phyloP scores from a whole-genome alignment of 352 stramenopile genomes.

The Phytopythium montanum region DNA sequence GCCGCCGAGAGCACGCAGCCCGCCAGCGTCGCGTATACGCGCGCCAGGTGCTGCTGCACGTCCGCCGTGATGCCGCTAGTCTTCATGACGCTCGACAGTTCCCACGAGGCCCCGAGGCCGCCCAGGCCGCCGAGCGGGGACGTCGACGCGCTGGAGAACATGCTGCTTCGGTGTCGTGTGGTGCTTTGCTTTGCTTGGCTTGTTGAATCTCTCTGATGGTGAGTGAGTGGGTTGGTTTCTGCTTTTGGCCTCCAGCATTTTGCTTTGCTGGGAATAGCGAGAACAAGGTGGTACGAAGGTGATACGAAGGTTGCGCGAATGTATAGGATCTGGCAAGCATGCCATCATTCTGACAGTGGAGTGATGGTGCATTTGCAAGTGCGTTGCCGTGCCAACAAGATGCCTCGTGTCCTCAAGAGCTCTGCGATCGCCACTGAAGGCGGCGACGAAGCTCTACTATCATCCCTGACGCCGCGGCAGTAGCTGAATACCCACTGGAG shows the following conservation, averaged over 20 bases:
- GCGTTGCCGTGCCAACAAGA: neutral
- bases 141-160: conserved; percentile 24
- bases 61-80: conserved; percentile 61
- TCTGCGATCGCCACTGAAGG: neutral
- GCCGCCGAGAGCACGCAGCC: conserved; percentile 54
- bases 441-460: neutral
- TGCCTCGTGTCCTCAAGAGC: neutral
- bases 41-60: conserved; percentile 63
- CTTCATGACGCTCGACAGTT: conserved; percentile 63
- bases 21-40: conserved; percentile 68
- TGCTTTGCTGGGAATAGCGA: neutral
- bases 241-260: conserved; percentile 6
- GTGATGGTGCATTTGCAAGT: neutral
- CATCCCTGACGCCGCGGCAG: neutral
- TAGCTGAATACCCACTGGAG: no score
- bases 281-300: conserved; percentile 4
- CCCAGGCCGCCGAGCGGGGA: conserved; percentile 2
- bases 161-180: conserved; percentile 10
- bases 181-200: conserved; percentile 3
- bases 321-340: neutral
- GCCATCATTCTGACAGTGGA: neutral
- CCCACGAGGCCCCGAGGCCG: conserved; percentile 26
- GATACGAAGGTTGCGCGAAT: conserved; percentile 10
- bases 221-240: neutral
- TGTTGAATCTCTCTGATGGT: conserved; percentile 10